Evolutionary conservation across 257 asterid species (phyloP).

Genomic region (Nemophila menziesii): DNA sequence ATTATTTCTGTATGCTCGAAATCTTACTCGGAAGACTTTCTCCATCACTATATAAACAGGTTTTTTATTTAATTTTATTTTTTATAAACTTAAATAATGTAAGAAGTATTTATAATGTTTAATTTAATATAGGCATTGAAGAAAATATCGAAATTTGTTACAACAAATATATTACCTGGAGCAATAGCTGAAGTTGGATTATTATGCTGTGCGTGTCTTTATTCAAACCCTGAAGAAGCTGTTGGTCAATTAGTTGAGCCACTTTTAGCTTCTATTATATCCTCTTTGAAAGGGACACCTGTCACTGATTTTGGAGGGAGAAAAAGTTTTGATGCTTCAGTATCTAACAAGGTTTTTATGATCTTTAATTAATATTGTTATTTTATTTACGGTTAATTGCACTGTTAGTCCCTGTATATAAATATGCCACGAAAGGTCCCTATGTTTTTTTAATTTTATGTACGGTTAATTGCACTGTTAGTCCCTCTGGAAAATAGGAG

Average conservation of each 20-base stretch:
- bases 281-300: conserved; percentile 71
- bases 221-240: conserved; percentile 87
- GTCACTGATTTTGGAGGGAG: conserved; percentile 65
- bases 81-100: background rate
- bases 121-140: conserved; percentile 59
- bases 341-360: conserved; percentile 58
- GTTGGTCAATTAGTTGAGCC: conserved; percentile 73
- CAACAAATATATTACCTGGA: conserved; percentile 91
- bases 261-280: conserved; percentile 52
- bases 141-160: conserved; percentile 82
- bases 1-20: conserved; percentile 92
- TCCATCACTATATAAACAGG: conserved; percentile 80
- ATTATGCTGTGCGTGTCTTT: conserved; percentile 96
- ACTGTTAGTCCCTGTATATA: too few species aligned
- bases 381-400: conserved; percentile 16
- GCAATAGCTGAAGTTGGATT: conserved; percentile 97
- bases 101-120: background rate
- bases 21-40: conserved; percentile 92
- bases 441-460: too few species aligned
- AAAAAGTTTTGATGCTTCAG: conserved; percentile 31
- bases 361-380: conserved; percentile 14
- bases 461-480: too few species aligned
- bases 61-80: too few species aligned
- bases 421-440: too few species aligned
- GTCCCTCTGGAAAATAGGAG: too few species aligned